Evolutionary conservation across 2,329 filamentous ascomycete species (phyloP), one percentile per base, ranked within the genome.

Genomic region (Colletotrichum zoysiae): DNA sequence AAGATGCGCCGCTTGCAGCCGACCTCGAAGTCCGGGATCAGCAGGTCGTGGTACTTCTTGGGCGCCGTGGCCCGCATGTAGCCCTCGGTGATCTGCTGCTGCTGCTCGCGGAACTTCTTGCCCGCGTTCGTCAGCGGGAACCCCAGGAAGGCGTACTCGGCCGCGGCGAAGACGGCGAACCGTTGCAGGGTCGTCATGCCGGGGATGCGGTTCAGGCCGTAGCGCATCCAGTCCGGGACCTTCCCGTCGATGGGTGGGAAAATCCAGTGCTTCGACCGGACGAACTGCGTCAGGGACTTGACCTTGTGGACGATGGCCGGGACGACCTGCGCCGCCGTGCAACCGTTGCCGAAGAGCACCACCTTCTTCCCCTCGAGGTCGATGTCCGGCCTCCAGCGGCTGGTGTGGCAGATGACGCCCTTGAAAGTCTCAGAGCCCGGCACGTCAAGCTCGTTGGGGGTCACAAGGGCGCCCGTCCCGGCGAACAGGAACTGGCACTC

Each of bases 1-100:
- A 87, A 86, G 70, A 92, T 87, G 14, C 89, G 84, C 23, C 90
- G 81, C 80, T 91, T 92, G 80, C 90, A 92, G 5, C 89, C 89
- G n/a, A 91, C 79, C 57, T 86, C 83, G 68, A 90, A 92, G 66
- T 91, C 85, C 0, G 90, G 90, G 0, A 89, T 88, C 57, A 92
- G 78, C 6, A 90, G 82, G 53, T 90, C 86, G 73, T 89, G 87
- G 73, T 91, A 92, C 78, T 90, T 86, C 62, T 85, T 80, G 0
- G 90, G 90, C 0, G 86, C 87, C 1, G 78, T 81, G 11, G 78
- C 76, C 68, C 83, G 75, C 83, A 84, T 76, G 75, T 79, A 83
- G 20, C n/a, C 78, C 72, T 87, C 85, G 3, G 84, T 78, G 14
- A 75, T 71, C 26, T 78, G 78, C 8, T 85, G 79, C 26, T 80